These are phyloP conservation scores for Hypsizygus ulmarius DNA, from an alignment of 1,284 basidiomycete species.

Conservation along the genomic window DNA sequence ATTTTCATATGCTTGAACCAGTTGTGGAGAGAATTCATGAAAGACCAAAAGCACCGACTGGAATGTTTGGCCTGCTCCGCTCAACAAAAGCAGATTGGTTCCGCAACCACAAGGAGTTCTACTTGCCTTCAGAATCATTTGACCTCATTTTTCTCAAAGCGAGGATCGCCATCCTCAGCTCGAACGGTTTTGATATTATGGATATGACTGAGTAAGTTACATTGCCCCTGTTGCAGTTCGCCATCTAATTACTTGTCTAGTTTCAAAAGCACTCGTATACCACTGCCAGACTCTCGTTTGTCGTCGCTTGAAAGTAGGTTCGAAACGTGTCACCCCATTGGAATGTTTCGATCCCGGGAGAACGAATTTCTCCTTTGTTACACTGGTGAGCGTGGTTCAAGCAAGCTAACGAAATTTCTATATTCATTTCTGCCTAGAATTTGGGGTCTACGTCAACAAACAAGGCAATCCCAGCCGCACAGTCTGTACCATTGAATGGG, in stretches of 20 bases:
- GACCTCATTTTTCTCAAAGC: slow-evolving; percentile 90
- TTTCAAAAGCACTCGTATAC: slow-evolving; percentile 87
- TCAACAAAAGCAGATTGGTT: slow-evolving; percentile 88
- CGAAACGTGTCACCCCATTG: slow-evolving; percentile 80
- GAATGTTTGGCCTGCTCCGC: slow-evolving; percentile 72
- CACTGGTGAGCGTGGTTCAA: slow-evolving; percentile 56
- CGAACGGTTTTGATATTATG: slow-evolving; percentile 97
- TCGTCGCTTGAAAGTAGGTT: slow-evolving; percentile 77
- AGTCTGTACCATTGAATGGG: slow-evolving; percentile 87
- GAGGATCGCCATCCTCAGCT: slow-evolving; percentile 88
- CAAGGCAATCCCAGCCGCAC: slow-evolving; percentile 82
- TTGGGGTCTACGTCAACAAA: slow-evolving; percentile 87
- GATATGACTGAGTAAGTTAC: slow-evolving; percentile 78
- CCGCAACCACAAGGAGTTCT: slow-evolving; percentile 84
- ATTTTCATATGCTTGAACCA: slow-evolving; percentile 93
- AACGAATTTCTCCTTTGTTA: slow-evolving; percentile 94
- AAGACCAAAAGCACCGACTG: slow-evolving; percentile 60
- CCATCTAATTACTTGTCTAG: slow-evolving; percentile 34
- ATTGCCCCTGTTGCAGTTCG: background rate
- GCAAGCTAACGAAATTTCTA: slow-evolving; percentile 60
- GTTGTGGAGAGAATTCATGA: slow-evolving; percentile 85
- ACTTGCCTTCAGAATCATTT: slow-evolving; percentile 85
- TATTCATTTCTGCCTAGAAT: slow-evolving; percentile 68
- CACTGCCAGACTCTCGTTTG: slow-evolving; percentile 73
- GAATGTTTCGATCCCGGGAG: slow-evolving; percentile 88